Evolutionary conservation across 169 alveolate genomes (phyloP), one percentile per base, ranked within the genome.

Genomic region (Eimeria praecox): DNA sequence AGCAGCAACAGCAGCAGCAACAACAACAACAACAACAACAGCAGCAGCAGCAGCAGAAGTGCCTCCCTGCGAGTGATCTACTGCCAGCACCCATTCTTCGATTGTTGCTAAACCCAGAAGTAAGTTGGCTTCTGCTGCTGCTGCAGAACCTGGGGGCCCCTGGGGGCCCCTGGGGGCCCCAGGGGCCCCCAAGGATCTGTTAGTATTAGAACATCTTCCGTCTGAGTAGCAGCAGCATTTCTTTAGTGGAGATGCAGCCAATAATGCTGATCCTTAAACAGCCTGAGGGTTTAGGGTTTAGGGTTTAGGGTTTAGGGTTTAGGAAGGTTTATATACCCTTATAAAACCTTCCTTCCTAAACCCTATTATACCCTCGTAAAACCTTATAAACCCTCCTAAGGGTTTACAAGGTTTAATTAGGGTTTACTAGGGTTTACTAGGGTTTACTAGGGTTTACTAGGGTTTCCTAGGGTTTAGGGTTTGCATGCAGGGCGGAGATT

Each of bases 271-370:
- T 2, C 6, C 4, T 38, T 42, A 3, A 9, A 3, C 22, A 18
- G 80, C 66, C 27, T 18, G 20, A 20, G 66, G 87, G 27, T 16
- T 38, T 42, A 30, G 83, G 83, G 83, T 73, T 73, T 73, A 73
- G 83, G 44, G 83, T 30, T 78, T 78, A 44, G 88, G 88, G 88
- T 78, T 44, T 18, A 80, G 90, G 90, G 90, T 49, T 80, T 80
- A 71, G 3, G 24, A 56, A 27, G 66, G 66, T 56, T 56, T 56
- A 9, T 5, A n/a, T n/a, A n/a, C n/a, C n/a, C n/a, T n/a, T n/a
- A n/a, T n/a, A n/a, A n/a, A n/a, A n/a, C n/a, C n/a, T n/a, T n/a
- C n/a, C n/a, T n/a, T n/a, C n/a, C n/a, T n/a, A n/a, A n/a, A n/a
- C n/a, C n/a, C n/a, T n/a, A n/a, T n/a, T n/a, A n/a, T n/a, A n/a